Evolutionary conservation across 2,329 filamentous ascomycete genomes (phyloP).

Genomic region (Aspergillus caelatus): DNA sequence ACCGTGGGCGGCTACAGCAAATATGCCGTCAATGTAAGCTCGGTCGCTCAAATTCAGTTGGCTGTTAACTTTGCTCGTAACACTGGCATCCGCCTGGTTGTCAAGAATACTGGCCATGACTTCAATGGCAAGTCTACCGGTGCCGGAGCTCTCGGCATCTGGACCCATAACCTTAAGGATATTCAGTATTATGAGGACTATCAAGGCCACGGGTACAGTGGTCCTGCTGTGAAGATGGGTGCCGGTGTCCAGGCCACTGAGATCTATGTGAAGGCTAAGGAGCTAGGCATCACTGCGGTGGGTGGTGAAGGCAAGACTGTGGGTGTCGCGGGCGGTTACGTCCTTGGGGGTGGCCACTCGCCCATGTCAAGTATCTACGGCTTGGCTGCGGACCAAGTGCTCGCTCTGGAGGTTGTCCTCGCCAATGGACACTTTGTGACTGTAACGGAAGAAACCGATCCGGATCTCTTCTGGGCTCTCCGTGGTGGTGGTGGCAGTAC

Average conservation of each 20-base stretch:
- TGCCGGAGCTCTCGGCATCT: constrained; percentile 51
- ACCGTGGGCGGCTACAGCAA: constrained; percentile 34
- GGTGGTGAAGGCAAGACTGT: constrained; percentile 58
- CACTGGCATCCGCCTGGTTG: constrained; percentile 36
- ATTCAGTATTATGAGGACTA: constrained; percentile 46
- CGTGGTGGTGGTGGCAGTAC: constrained; percentile 17
- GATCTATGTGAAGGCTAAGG: constrained; percentile 49
- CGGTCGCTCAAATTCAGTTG: constrained; percentile 37
- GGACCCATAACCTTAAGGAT: constrained; percentile 53
- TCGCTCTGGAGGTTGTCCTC: constrained; percentile 30
- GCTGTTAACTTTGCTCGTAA: constrained; percentile 33
- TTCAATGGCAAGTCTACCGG: constrained; percentile 53
- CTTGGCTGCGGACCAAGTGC: constrained; percentile 44
- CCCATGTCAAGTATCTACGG: constrained; percentile 58
- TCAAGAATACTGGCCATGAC: constrained; percentile 53
- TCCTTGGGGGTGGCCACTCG: constrained; percentile 63
- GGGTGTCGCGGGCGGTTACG: constrained; percentile 62
- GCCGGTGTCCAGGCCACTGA: constrained; percentile 57
- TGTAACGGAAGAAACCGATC: constrained; percentile 21
- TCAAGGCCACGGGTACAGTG: constrained; percentile 46
- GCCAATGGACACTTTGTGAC: constrained; percentile 31
- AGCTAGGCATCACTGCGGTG: constrained; percentile 53
- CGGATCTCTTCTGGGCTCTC: constrained; percentile 63
- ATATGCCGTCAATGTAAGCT: constrained; percentile 41
- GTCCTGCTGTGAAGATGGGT: constrained; percentile 56